Evolutionary conservation across 1,284 basidiomycete species (phyloP), one percentile per base, ranked within the genome.

Genomic region (Chalciporus sp.): DNA sequence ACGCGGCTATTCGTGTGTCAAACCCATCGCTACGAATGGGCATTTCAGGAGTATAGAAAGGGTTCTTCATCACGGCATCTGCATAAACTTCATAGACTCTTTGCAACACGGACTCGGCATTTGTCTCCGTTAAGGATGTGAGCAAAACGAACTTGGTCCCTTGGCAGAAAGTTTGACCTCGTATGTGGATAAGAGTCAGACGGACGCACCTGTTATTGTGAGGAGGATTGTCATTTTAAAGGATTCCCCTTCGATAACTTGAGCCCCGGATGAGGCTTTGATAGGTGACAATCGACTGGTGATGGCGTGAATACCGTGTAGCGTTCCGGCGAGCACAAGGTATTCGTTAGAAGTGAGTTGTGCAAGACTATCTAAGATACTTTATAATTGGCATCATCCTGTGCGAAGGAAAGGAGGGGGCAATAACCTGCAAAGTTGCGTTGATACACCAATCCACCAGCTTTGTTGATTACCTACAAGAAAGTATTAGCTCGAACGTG

Each of bases 11-110:
- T 39, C 86, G 83, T 35, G 74, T 76, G 66, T 99, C 96, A 66
- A 99, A 99, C 9, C 84, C 85, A 62, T 95, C 90, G 49, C 83
- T 92, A 47, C 96, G 86, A 61, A 99, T 96, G 1, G 97, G 97
- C 96, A 99, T 99, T 73, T 99, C 97, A 26, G 92, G 90, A 4
- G 94, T 97, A 71, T 99, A 95, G 75, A 99, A 99, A 1, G 97
- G 97, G 68, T 98, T 98, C 80, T 99, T 98, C 94, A 98, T 97
- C 51, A 97, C 95, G 5, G 91, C 87, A 67, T 98, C 95, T 2
- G 94, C 81, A 75, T 95, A 98, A 14, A 83, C 83, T 71, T 96
- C 93, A 72, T 97, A 97, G 50, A 94, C 86, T 67, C 85, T 90
- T 65, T 90, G 87, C 47, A 94, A 73, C 10, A 88, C 74, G 3